A percentile compares a stretch with the other conserved stretches of the same genome.
phyloP scores from a whole-genome alignment of 2,329 filamentous ascomycete species.

The Phaeophleospora eucalypticola region DNA sequence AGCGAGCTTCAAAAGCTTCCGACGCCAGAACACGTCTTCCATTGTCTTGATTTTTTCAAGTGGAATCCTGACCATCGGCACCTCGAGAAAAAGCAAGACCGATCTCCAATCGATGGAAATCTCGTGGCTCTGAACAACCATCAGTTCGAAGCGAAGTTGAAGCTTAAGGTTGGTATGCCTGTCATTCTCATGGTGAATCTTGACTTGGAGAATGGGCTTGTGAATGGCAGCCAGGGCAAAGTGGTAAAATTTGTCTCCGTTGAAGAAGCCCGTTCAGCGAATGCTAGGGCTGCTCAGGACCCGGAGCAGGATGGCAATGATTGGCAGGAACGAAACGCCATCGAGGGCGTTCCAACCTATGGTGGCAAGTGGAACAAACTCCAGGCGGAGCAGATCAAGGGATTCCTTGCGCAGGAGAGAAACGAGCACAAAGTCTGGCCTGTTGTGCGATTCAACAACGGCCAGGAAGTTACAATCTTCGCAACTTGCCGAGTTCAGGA shows the following conservation, averaged over 20 bases:
- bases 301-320: not conserved
- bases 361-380: slow-evolving; percentile 38
- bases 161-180: slow-evolving; percentile 50
- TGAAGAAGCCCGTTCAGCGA: not conserved
- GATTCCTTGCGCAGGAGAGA: slow-evolving; percentile 34
- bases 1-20: slow-evolving; percentile 30
- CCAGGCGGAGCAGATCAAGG: slow-evolving; percentile 36
- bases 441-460: slow-evolving; percentile 52
- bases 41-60: slow-evolving; percentile 15
- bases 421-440: slow-evolving; percentile 41
- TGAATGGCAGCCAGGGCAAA: slow-evolving; percentile 48
- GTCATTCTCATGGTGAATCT: slow-evolving; percentile 53
- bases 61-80: not conserved
- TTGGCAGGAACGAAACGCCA: not conserved
- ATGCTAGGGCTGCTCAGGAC: not conserved
- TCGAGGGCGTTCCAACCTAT: slow-evolving; percentile 13
- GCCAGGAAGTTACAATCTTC: slow-evolving; percentile 45
- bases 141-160: slow-evolving; percentile 42
- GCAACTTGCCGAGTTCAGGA: slow-evolving; percentile 50
- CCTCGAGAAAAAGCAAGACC: not conserved
- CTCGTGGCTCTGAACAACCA: slow-evolving; percentile 34
- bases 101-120: slow-evolving; percentile 23
- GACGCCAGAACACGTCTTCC: slow-evolving; percentile 1
- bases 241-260: slow-evolving; percentile 36
- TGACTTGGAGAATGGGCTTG: slow-evolving; percentile 38